These are phyloP conservation scores for Melastoma candidum DNA, from an alignment of 441 rosid species.

Conservation along the genomic window DNA sequence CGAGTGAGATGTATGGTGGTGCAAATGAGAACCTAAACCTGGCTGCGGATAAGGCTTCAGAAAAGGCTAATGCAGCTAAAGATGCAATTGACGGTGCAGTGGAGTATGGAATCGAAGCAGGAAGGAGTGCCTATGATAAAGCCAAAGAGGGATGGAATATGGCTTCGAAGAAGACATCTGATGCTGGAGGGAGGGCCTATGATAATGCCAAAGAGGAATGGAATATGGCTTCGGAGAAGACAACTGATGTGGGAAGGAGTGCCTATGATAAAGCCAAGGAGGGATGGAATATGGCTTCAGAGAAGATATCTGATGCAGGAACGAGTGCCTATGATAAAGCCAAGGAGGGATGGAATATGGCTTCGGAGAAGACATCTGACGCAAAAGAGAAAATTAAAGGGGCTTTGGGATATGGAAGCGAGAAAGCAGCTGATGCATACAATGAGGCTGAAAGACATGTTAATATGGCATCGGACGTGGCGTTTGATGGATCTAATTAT, in stretches of 20 bases:
- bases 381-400: conserved; percentile 1
- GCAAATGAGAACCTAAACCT: no score
- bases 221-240: conserved; percentile 1
- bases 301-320: not conserved
- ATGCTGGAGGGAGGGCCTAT: no score
- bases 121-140: no score
- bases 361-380: not conserved
- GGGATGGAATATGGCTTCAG: not conserved
- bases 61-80: no score
- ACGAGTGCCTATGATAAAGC: not conserved
- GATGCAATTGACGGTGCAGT: no score
- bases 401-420: conserved; percentile 3
- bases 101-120: no score
- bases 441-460: conserved; percentile 6
- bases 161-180: not conserved
- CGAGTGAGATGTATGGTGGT: not conserved
- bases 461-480: conserved; percentile 11
- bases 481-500: conserved; percentile 4
- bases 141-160: not conserved
- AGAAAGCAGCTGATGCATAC: conserved; percentile 1
- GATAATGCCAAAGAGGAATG: not conserved
- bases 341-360: conserved; percentile 4
- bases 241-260: not conserved
- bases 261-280: not conserved
- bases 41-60: no score